phyloP scores from a whole-genome alignment of 768 basidiomycete species.

The Coprinopsis marcescibilis region DNA sequence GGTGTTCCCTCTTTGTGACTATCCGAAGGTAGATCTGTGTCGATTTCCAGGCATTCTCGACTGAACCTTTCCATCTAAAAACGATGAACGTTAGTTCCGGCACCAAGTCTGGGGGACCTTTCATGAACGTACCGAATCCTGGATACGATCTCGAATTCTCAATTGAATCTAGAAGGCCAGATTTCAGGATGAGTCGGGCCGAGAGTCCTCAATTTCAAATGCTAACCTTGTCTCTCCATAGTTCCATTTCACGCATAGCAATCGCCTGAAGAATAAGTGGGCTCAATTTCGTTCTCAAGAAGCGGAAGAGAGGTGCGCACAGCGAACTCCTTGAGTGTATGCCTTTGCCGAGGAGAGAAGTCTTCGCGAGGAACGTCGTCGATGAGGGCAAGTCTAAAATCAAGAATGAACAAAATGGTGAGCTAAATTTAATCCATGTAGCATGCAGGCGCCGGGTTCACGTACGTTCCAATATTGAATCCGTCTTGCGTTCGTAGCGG shows the following conservation, averaged over 20 bases:
- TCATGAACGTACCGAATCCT: slow-evolving; percentile 61
- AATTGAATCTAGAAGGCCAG: slow-evolving; percentile 63
- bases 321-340: slow-evolving; percentile 93
- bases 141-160: slow-evolving; percentile 85
- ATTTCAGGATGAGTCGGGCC: background rate
- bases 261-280: slow-evolving; percentile 50
- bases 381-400: slow-evolving; percentile 68
- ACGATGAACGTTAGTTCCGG: background rate
- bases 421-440: background rate
- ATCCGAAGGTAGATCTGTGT: slow-evolving; percentile 43
- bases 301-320: slow-evolving; percentile 22
- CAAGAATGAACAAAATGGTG: too few species aligned
- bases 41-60: slow-evolving; percentile 89
- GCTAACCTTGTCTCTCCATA: slow-evolving; percentile 87
- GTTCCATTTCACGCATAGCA: slow-evolving; percentile 91
- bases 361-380: slow-evolving; percentile 80
- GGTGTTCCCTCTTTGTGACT: slow-evolving; percentile 25
- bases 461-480: slow-evolving; percentile 80
- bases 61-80: slow-evolving; percentile 93
- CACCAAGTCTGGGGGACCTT: background rate
- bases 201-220: too few species aligned
- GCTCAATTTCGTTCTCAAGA: slow-evolving; percentile 7
- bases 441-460: slow-evolving; percentile 9
- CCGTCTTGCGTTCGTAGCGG: slow-evolving; percentile 87
- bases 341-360: slow-evolving; percentile 82